phyloP scores from a whole-genome alignment of 345 rosid genomes.

The Arabis alpina region DNA sequence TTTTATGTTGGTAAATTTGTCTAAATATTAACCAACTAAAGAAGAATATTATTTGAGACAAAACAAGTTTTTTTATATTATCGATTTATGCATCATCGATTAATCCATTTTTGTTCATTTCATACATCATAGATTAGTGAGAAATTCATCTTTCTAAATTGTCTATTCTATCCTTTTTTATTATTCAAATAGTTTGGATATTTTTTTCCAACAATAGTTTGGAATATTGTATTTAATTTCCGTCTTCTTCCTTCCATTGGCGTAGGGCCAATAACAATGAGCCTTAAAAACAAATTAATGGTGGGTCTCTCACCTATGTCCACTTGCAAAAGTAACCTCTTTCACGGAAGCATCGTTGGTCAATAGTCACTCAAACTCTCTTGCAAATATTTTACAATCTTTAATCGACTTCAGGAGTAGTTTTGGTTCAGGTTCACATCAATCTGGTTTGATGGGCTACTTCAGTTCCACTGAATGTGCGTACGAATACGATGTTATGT shows the following conservation, averaged over 20 bases:
- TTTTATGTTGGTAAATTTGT: too few species aligned
- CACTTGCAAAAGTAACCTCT: conserved; percentile 35
- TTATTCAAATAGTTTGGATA: not conserved
- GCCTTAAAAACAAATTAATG: conserved; percentile 5
- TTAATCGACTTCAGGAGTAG: not conserved
- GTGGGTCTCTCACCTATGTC: conserved; percentile 25
- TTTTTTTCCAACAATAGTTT: conserved; percentile 2
- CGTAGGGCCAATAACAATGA: not conserved
- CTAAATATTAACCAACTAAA: too few species aligned
- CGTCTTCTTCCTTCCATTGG: not conserved
- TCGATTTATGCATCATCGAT: too few species aligned
- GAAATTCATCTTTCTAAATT: not conserved
- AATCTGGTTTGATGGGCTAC: not conserved
- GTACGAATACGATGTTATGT: conserved; percentile 11
- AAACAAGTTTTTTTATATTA: too few species aligned
- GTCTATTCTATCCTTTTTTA: not conserved
- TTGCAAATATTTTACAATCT: not conserved
- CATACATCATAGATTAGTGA: not conserved
- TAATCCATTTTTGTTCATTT: too few species aligned
- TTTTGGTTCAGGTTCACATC: conserved; percentile 7
- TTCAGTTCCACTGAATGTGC: not conserved
- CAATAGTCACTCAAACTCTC: conserved; percentile 33
- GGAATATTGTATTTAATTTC: not conserved
- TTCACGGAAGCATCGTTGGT: conserved; percentile 37
- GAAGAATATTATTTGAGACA: too few species aligned